Conservation (phyloP, 495 filamentous ascomycete genomes). For the Extremus antarcticus region DNA sequence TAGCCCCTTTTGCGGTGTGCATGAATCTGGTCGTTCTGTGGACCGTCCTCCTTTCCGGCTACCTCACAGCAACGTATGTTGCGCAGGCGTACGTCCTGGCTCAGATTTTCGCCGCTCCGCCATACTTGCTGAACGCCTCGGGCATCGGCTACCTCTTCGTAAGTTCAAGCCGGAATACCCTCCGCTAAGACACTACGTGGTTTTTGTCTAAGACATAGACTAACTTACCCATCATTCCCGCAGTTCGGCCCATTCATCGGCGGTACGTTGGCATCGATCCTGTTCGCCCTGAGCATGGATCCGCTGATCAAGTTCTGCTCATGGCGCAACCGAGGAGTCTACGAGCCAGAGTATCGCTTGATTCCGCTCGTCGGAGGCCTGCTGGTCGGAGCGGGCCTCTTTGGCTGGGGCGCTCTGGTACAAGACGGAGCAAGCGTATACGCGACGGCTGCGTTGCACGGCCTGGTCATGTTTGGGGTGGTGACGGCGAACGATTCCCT, state of each 20-base stretch:
- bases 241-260: not conserved
- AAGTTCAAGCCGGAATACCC: no score
- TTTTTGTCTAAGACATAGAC: no score
- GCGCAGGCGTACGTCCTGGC: not conserved
- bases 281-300: not conserved
- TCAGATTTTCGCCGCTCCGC: slow-evolving; percentile 9
- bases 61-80: not conserved
- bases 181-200: no score
- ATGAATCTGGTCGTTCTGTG: not conserved
- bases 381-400: not conserved
- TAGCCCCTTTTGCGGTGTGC: not conserved
- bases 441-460: not conserved
- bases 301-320: not conserved
- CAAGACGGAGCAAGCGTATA: not conserved
- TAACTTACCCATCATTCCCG: no score
- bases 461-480: not conserved
- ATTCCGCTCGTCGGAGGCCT: not conserved
- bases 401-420: not conserved
- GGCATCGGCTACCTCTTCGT: slow-evolving; percentile 23
- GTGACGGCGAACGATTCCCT: not conserved
- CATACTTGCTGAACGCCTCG: slow-evolving; percentile 19
- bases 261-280: not conserved
- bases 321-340: not conserved
- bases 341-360: not conserved
- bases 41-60: not conserved